Base-by-base conservation (phyloP, 177 flowering plant species). In the Tripterygium wilfordii region DNA sequence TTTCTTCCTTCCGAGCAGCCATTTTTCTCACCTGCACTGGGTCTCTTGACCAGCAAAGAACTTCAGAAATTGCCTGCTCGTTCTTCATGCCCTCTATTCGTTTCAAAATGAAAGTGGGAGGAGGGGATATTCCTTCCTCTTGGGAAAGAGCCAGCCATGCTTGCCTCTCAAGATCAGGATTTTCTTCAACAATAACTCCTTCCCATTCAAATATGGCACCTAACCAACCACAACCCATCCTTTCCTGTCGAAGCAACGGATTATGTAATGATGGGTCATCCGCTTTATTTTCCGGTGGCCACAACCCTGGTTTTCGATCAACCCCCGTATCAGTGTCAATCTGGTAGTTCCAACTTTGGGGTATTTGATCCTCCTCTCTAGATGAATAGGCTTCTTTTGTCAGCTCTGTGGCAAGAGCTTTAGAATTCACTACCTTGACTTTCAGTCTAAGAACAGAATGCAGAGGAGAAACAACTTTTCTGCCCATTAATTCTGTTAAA, bases 211-310 rank as follows among this genome's bases (percentile, higher is more conserved):
- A 86, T 42, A 92, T 88, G 14, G 80, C 96, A 44, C 87, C 91
- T 49, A 92, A 65, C 96, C 96, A 88, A 16, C 98, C 96, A 63
- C 96, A 77, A 12, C 98, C 96, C 96, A 88, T 84, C 55, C 89
- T 72, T 56, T 92, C 95, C 48, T 78, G 94, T 17, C 98, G 61
- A 40, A 85, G 88, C 70, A 92, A 68, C 0, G 98, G 98, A 36
- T 92, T 92, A 18, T 82, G 79, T 14, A 92, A 54, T n/a, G 85
- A 72, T 23, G 94, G 81, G 33, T 78, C 70, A 67, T 92, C 96
- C 0, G 89, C 96, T 61, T 56, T 80, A 25, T 88, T 92, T 45
- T 67, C 63, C 0, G 96, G 96, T 0, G 96, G 98, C 91, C 89
- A 86, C 27, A 65, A 22, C 16, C 73, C 79, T 4, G 74, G 72